A percentile compares a stretch with the other conserved stretches of the same genome.
Evolutionary conservation across 768 basidiomycete genomes (phyloP).

Genomic region (Amanita pallidorosea): DNA sequence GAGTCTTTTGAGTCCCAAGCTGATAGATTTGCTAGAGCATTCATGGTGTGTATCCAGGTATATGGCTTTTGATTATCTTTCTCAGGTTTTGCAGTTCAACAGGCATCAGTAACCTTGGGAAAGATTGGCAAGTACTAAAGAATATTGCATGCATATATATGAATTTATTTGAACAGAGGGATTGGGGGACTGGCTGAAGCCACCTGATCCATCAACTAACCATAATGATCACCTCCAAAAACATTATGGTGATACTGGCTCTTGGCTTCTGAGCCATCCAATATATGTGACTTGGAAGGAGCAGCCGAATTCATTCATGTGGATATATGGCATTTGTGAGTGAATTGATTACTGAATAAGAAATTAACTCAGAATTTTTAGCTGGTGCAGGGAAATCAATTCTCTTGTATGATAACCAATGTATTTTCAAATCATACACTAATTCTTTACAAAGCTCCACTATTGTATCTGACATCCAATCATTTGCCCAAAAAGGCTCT

Average conservation of each 20-base stretch:
- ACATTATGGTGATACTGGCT: background rate
- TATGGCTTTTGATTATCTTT: background rate
- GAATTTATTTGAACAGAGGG: background rate
- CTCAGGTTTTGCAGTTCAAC: background rate
- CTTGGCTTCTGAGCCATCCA: background rate
- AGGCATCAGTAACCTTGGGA: too few species aligned
- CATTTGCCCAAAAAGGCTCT: background rate
- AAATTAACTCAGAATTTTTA: background rate
- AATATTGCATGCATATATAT: too few species aligned
- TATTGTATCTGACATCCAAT: background rate
- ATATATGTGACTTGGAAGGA: background rate
- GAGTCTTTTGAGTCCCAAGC: background rate
- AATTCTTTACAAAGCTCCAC: background rate
- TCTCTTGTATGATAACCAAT: background rate
- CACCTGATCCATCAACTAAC: constrained; percentile 1
- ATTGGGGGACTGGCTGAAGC: background rate
- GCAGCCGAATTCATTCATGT: background rate
- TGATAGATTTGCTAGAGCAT: background rate
- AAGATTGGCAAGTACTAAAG: too few species aligned
- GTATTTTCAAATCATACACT: background rate
- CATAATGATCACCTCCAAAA: background rate
- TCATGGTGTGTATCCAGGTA: background rate
- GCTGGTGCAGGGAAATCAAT: constrained; percentile 1
- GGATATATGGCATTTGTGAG: constrained; percentile 2
- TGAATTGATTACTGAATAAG: background rate